Percentiles rank a stretch among this genome's conserved stretches.
phyloP scores from a whole-genome alignment of 306 rosid species.

The Abrus pulchellus region DNA sequence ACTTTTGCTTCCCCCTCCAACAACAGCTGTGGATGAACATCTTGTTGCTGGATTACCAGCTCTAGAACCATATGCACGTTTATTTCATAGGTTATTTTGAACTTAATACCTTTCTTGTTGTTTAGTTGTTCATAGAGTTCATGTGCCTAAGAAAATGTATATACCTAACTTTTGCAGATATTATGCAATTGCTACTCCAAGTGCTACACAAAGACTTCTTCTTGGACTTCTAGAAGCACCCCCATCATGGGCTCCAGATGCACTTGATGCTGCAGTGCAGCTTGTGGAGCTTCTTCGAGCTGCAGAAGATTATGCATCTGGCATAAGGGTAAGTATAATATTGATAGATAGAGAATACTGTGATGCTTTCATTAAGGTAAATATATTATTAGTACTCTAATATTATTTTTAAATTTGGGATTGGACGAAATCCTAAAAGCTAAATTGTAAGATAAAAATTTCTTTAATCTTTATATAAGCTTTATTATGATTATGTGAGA shows the following conservation, averaged over 20 bases:
- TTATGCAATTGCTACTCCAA: slow-evolving; percentile 99
- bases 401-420: too few species aligned
- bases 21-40: slow-evolving; percentile 97
- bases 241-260: slow-evolving; percentile 99
- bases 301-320: slow-evolving; percentile 99
- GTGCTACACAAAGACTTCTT: slow-evolving; percentile 99
- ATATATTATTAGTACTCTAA: too few species aligned
- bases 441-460: too few species aligned
- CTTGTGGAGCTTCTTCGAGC: slow-evolving; percentile 99
- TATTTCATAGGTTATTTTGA: slow-evolving; percentile 85
- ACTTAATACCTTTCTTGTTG: slow-evolving; percentile 29
- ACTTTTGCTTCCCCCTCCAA: slow-evolving; percentile 98
- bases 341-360: slow-evolving; percentile 44
- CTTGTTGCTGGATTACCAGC: slow-evolving; percentile 98
- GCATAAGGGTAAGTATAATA: slow-evolving; percentile 84
- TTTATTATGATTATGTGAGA: too few species aligned
- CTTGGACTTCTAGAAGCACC: slow-evolving; percentile 99
- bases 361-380: neutral
- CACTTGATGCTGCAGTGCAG: slow-evolving; percentile 99
- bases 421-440: too few species aligned
- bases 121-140: slow-evolving; percentile 31
- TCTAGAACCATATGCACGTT: slow-evolving; percentile 97
- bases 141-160: slow-evolving; percentile 14
- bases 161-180: slow-evolving; percentile 64
- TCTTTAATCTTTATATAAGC: too few species aligned